A percentile compares a stretch with the other conserved stretches of the same genome.
Conservation (phyloP, 2,329 filamentous ascomycete species). For the Ophiostoma tasmaniense region DNA sequence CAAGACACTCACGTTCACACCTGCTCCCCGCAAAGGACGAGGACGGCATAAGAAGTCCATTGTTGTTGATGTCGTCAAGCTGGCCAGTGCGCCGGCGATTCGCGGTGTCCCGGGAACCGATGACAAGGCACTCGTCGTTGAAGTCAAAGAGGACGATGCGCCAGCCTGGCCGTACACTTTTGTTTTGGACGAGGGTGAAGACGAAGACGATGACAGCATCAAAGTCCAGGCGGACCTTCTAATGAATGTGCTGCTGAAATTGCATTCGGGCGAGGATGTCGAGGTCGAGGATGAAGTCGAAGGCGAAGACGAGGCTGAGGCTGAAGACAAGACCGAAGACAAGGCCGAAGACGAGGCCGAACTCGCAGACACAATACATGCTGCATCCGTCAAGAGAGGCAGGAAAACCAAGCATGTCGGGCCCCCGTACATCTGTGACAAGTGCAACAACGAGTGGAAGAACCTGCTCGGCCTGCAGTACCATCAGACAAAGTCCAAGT, state of each 20-base stretch:
- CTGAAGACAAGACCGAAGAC: constrained; percentile 7
- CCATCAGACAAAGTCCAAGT: constrained; percentile 46
- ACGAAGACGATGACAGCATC: neutral
- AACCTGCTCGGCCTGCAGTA: constrained; percentile 52
- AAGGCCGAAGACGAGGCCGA: neutral
- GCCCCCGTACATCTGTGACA: constrained; percentile 38
- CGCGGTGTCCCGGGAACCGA: constrained; percentile 21
- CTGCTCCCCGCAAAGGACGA: constrained; percentile 7
- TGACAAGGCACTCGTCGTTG: constrained; percentile 23
- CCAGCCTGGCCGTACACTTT: neutral
- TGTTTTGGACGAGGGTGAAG: neutral
- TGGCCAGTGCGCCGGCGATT: constrained; percentile 21
- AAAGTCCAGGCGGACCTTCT: neutral
- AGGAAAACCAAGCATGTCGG: neutral
- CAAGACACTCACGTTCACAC: constrained; percentile 20
- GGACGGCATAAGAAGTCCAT: constrained; percentile 21
- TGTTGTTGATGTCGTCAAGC: constrained; percentile 21
- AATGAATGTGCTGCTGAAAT: neutral
- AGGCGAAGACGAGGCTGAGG: constrained; percentile 7
- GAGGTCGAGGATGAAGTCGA: constrained; percentile 11
- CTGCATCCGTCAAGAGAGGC: neutral
- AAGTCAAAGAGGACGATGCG: constrained; percentile 14
- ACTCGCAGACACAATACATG: neutral
- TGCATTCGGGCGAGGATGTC: neutral
- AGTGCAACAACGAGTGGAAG: constrained; percentile 48